phyloP scores from a whole-genome alignment of 495 filamentous ascomycete species.

The Staphylotrichum tortipilum region DNA sequence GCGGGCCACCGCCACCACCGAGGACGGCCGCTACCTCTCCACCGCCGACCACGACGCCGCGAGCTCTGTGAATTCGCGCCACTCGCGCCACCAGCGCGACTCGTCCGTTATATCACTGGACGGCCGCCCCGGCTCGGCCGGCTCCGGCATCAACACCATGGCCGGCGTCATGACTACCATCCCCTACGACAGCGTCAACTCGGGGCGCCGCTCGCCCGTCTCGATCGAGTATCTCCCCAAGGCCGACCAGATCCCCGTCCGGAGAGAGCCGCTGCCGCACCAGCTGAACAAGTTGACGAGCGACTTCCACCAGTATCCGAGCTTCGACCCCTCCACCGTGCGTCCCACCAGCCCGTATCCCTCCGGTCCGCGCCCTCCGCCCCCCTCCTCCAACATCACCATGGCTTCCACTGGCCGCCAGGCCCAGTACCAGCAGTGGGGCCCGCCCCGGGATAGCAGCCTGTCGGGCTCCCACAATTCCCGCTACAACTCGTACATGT shows the following conservation, averaged over 20 bases:
- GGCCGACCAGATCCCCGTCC: constrained; percentile 51
- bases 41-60: constrained; percentile 43
- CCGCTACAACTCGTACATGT: constrained; percentile 59
- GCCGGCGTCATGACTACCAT: constrained; percentile 87
- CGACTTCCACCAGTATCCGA: constrained; percentile 89
- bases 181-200: constrained; percentile 68
- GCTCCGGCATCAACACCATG: constrained; percentile 52
- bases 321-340: constrained; percentile 48
- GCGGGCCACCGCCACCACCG: constrained; percentile 42
- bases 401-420: constrained; percentile 65
- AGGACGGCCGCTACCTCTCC: constrained; percentile 43
- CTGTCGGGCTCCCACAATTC: constrained; percentile 41
- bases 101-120: constrained; percentile 71
- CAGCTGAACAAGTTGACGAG: constrained; percentile 66
- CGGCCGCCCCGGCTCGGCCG: constrained; percentile 44
- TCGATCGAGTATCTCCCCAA: constrained; percentile 68
- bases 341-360: constrained; percentile 48
- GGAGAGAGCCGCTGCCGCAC: constrained; percentile 68
- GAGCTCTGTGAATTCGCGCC: constrained; percentile 56
- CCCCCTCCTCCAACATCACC: constrained; percentile 53
- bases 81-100: constrained; percentile 71
- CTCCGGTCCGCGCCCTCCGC: constrained; percentile 61
- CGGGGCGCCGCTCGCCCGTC: constrained; percentile 62
- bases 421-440: constrained; percentile 66
- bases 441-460: constrained; percentile 49